Base-by-base conservation (phyloP, 495 filamentous ascomycete genomes). In the Xylaria venustula region DNA sequence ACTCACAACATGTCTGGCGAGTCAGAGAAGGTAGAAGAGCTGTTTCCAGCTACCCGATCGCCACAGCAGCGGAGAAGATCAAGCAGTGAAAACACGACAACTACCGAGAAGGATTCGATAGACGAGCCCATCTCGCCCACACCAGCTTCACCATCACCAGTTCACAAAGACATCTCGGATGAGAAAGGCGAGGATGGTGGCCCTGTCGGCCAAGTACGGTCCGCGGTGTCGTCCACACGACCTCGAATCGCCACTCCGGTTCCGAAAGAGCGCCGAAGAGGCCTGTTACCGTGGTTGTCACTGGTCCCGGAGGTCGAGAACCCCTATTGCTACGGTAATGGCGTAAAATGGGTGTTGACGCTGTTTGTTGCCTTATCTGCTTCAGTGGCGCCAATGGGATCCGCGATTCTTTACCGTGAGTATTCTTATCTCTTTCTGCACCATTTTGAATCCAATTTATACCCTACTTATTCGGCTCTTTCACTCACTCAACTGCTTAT, bases 341-440 rank as follows among this genome's bases (percentile, higher is more conserved):
- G 73, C 17, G 88, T 79, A 41, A 97, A 97, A 83, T 96, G 93
- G 90, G 83, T 85, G 54, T 88, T 98, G 67, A 97, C 93, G 0
- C 79, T 88, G 48, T 78, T 93, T 53, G 83, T 97, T 26, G 88
- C 92, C 11, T 66, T 90, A 7, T 90, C 90, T 1, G 91, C 85
- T 1, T 83, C 85, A 9, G 86, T 85, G 4, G 91, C 90, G 17
- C 93, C 93, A 0, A 87, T 96, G 80, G 93, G 93, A 2, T 92
- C 89, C 23, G 82, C 89, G 0, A 90, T 98, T 42, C 85, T 97
- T 48, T 86, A 91, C 58, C 93, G 90, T 92, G 73, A 81, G 89
- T 77, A 44, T 7, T 40, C 25, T 63, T 60, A 64, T 34, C 23
- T 17, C 20, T n/a, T n/a, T n/a, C n/a, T n/a, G n/a, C n/a, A n/a